Evolutionary conservation across 192 early-diverging fungal species (phyloP).

Genomic region (Coemansia sp.): DNA sequence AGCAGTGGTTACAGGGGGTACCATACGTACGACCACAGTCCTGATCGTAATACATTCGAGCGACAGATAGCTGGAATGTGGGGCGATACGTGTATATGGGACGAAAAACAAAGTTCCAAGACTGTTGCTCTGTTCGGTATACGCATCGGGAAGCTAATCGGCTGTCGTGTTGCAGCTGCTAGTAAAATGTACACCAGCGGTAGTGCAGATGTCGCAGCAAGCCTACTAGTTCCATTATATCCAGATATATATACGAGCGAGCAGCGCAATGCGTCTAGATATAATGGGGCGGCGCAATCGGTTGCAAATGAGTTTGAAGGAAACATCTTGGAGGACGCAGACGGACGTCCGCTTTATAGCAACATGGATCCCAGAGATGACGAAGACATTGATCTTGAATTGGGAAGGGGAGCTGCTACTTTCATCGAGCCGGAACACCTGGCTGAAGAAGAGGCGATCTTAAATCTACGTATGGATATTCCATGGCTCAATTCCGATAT

Average conservation of each 20-base stretch:
- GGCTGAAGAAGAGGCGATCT: not conserved
- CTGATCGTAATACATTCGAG: conserved; percentile 3
- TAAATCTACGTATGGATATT: conserved; percentile 33
- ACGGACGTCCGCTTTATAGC: not conserved
- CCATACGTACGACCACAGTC: not conserved
- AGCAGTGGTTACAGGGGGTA: too few relatives aligned
- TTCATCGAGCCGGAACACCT: not conserved
- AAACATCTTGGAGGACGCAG: not conserved
- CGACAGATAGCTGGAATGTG: conserved; percentile 20
- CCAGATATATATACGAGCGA: not conserved
- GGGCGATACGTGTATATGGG: conserved; percentile 35
- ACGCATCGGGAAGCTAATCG: not conserved
- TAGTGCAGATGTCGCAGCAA: not conserved
- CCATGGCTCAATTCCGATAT: conserved; percentile 43
- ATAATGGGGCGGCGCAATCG: not conserved
- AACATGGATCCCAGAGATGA: not conserved
- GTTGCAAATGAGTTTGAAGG: not conserved
- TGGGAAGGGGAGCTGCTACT: conserved; percentile 19
- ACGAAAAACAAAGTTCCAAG: not conserved
- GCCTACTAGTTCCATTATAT: not conserved
- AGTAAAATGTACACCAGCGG: not conserved
- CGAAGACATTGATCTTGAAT: conserved; percentile 27
- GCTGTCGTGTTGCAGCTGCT: not conserved
- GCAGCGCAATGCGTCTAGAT: not conserved
- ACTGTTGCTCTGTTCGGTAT: not conserved